These are phyloP conservation scores for Clarireedia hainanense DNA, from an alignment of 2,329 filamentous ascomycete genomes.

Conservation along the genomic window DNA sequence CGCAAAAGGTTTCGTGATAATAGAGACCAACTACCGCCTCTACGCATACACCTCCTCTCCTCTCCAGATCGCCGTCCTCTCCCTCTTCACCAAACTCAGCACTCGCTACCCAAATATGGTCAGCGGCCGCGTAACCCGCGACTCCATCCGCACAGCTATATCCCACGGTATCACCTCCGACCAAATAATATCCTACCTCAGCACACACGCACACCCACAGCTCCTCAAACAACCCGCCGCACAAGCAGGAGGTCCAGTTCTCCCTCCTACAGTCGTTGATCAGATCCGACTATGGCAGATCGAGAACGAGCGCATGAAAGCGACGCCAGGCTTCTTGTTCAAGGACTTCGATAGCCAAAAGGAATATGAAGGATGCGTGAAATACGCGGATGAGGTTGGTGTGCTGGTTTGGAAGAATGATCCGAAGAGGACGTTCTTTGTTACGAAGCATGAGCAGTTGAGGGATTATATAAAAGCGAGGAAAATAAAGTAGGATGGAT, in stretches of 20 bases:
- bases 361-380: conserved; percentile 63
- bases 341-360: conserved; percentile 69
- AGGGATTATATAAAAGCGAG: conserved; percentile 66
- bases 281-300: conserved; percentile 97
- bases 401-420: conserved; percentile 85
- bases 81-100: conserved; percentile 78
- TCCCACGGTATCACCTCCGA: conserved; percentile 86
- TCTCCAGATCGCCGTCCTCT: conserved; percentile 87
- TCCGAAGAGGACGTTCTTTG: conserved; percentile 77
- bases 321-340: conserved; percentile 77
- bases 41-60: conserved; percentile 96
- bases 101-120: conserved; percentile 94
- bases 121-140: conserved; percentile 80
- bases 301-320: conserved; percentile 89
- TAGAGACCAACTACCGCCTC: conserved; percentile 95
- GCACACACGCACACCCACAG: conserved; percentile 88
- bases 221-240: conserved; percentile 53
- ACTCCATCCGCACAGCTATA: conserved; percentile 82
- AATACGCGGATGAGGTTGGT: conserved; percentile 83
- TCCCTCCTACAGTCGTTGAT: conserved; percentile 93
- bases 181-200: conserved; percentile 90
- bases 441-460: conserved; percentile 84
- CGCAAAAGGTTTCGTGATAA: conserved; percentile 76
- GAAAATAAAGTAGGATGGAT: conserved; percentile 36
- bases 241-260: conserved; percentile 46